Conservation (phyloP, 208 protist species). For the Trypanosomatidae sp. region DNA sequence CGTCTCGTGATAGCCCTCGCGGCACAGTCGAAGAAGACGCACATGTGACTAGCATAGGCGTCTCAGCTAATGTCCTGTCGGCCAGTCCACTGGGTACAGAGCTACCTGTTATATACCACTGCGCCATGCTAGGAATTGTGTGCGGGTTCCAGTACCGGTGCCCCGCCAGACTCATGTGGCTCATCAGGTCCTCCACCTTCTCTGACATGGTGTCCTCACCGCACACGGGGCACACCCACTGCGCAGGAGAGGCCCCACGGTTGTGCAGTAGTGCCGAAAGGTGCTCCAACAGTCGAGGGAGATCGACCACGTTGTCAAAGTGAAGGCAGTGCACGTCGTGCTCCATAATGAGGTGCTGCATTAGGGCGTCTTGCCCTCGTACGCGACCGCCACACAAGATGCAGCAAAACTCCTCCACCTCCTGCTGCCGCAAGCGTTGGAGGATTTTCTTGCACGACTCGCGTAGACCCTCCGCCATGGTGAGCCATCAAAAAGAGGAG, state of each 20-base stretch:
- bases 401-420: conserved; percentile 40
- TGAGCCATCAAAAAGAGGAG: not conserved
- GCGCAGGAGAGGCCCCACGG: not conserved
- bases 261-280: conserved; percentile 24
- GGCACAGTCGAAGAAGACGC: not conserved
- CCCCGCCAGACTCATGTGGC: conserved; percentile 22
- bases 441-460: conserved; percentile 60
- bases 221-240: conserved; percentile 67
- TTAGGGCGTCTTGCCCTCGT: conserved; percentile 44
- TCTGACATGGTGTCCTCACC: conserved; percentile 9
- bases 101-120: conserved; percentile 34
- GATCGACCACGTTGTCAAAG: conserved; percentile 59
- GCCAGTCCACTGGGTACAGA: not conserved
- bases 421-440: conserved; percentile 36
- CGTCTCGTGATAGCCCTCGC: not conserved
- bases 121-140: conserved; percentile 44
- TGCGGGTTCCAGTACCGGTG: conserved; percentile 52
- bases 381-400: conserved; percentile 46
- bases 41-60: not conserved
- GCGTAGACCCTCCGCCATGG: conserved; percentile 27
- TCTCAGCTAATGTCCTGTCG: not conserved
- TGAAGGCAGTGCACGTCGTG: conserved; percentile 51
- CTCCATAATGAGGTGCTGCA: conserved; percentile 51
- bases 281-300: conserved; percentile 40
- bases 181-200: not conserved